Evolutionary conservation across 2,329 filamentous ascomycete genomes (phyloP), one percentile per base, ranked within the genome.

Genomic region (Acrocalymma vagum): DNA sequence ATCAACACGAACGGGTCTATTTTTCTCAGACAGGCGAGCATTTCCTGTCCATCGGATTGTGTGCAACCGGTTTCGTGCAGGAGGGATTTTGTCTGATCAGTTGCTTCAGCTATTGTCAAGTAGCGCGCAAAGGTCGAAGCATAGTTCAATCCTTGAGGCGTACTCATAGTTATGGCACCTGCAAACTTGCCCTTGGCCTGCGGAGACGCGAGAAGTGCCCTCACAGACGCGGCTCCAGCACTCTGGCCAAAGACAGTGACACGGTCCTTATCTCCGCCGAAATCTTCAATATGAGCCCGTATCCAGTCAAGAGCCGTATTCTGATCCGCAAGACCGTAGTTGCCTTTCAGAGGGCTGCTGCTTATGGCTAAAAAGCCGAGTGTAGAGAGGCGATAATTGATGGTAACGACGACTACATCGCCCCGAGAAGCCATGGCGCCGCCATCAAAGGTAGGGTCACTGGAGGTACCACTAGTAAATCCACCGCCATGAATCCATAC

Each of bases 281-380:
- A 70, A 13, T 60, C 55, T 21, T 45, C 49, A 45, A 74, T 70
- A 41, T 75, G 66, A 31, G 62, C 60, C 13, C 62, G 67, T 1
- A 80, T 67, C 78, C 78, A 80, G 24, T 78, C 72, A 6, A 80
- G 63, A 0, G 76, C 78, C 16, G 71, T 71, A 34, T 77, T 73
- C 50, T 78, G 74, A 52, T 81, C 78, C 4, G 69, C 70, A 2
- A 81, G 60, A 5, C 76, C 76, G 35, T 72, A 78, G 40, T 80
- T 80, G 18, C 77, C 77, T 13, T 74, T 74, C 3, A 73, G 71
- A 3, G 68, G 58, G 11, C 74, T 72, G 46, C 78, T 62, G n/a
- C 60, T 47, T 7, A 70, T 30, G 18, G 65, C 59, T 5, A 71
- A 54, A 41, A 69, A 65, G 3, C 67, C 68, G 9, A 72, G 53